phyloP scores from a whole-genome alignment of 2,329 filamentous ascomycete species.

The Sporothrix phasma region DNA sequence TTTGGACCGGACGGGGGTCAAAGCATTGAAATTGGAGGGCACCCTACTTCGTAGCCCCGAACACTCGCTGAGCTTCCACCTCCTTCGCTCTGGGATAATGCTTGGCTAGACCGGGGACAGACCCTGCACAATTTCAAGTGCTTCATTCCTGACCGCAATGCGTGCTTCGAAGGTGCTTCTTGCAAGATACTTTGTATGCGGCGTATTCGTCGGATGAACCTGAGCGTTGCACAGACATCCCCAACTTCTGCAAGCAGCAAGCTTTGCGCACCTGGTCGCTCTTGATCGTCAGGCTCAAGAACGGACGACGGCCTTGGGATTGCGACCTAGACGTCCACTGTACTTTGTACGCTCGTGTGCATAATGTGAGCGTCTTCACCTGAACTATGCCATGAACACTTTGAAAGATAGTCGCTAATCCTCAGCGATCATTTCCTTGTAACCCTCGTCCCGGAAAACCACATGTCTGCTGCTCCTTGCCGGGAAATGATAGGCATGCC shows the following conservation, averaged over 20 bases:
- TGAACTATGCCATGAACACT: not conserved
- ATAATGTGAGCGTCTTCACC: not conserved
- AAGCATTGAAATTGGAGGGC: slow-evolving; percentile 4
- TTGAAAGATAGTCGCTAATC: not conserved
- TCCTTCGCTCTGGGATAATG: too few species aligned
- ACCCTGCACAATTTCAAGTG: not conserved
- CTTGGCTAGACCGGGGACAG: not conserved
- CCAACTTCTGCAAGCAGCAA: not conserved
- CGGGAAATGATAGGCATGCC: not conserved
- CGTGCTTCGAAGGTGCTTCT: too few species aligned
- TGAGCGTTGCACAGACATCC: not conserved
- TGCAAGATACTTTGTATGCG: not conserved
- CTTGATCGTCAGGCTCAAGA: not conserved
- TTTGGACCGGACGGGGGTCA: not conserved
- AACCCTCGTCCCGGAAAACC: not conserved
- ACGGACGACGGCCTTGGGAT: not conserved
- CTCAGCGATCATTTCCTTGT: not conserved
- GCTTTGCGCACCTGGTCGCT: not conserved
- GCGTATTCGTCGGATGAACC: not conserved
- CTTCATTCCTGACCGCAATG: not conserved
- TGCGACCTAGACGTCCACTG: not conserved
- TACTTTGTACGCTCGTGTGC: not conserved
- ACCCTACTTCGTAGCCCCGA: too few species aligned
- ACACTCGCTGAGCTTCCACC: too few species aligned
- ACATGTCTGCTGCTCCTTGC: not conserved